A percentile compares a stretch with the other conserved stretches of the same genome.
These are phyloP conservation scores for Xylariomycetidae sp. DNA, from an alignment of 2,329 filamentous ascomycete species.

Conservation along the genomic window DNA sequence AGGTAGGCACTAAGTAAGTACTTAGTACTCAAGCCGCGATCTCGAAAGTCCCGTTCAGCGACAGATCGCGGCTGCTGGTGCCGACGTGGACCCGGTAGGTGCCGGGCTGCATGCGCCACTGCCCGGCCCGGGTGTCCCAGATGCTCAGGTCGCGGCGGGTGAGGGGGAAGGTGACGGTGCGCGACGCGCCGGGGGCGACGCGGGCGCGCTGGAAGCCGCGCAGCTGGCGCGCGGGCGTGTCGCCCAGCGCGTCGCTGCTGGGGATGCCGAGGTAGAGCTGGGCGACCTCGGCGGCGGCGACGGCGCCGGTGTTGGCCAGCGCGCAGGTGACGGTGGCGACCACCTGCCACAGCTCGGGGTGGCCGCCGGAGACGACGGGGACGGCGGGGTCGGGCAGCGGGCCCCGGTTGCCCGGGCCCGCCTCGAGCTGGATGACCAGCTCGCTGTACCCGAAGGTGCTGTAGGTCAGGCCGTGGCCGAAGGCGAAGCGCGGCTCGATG, in stretches of 20 bases:
- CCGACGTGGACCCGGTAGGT: slow-evolving; percentile 4
- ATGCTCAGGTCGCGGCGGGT: slow-evolving; percentile 64
- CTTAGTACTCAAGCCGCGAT: not conserved
- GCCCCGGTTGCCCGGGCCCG: slow-evolving; percentile 27
- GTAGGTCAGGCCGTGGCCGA: slow-evolving; percentile 79
- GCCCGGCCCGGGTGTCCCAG: slow-evolving; percentile 60
- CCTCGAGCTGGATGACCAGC: slow-evolving; percentile 40
- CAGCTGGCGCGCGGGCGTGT: slow-evolving; percentile 59
- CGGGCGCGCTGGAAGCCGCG: slow-evolving; percentile 66
- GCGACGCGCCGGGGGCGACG: slow-evolving; percentile 43
- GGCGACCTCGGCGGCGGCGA: slow-evolving; percentile 32
- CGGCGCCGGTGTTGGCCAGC: slow-evolving; percentile 44
- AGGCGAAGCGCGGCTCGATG: slow-evolving; percentile 71
- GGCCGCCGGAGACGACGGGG: slow-evolving; percentile 47
- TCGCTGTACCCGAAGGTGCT: slow-evolving; percentile 60
- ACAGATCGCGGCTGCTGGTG: slow-evolving; percentile 3
- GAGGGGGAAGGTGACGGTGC: slow-evolving; percentile 48
- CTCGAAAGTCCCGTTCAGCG: slow-evolving; percentile 3
- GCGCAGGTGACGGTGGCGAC: slow-evolving; percentile 40
- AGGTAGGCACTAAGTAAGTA: too few relatives aligned
- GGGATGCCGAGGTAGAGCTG: slow-evolving; percentile 39
- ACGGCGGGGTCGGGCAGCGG: slow-evolving; percentile 48
- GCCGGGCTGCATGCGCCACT: slow-evolving; percentile 46
- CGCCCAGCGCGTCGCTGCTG: slow-evolving; percentile 26
- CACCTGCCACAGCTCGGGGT: slow-evolving; percentile 53